A percentile compares a stretch with the other conserved stretches of the same genome.
phyloP scores from a whole-genome alignment of 1,139 yeast genomes.

The Hyphopichia wangnamkhiaoensis region DNA sequence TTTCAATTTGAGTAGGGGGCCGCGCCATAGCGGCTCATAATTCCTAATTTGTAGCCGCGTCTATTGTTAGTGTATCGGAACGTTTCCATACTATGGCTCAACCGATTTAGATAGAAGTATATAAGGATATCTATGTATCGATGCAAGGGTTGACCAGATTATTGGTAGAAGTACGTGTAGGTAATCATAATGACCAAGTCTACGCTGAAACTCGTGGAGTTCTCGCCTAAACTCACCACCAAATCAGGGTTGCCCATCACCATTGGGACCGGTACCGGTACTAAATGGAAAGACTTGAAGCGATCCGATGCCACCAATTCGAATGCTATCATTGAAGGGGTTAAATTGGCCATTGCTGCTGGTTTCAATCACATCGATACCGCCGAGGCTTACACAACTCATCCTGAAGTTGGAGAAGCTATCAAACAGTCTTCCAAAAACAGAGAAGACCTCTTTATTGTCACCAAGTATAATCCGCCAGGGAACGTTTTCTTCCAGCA shows the following conservation, averaged over 20 bases:
- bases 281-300: slow-evolving; percentile 44
- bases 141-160: no score
- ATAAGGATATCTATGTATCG: no score
- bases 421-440: slow-evolving; percentile 13
- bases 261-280: slow-evolving; percentile 66
- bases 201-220: neutral
- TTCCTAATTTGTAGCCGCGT: no score
- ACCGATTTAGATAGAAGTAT: no score
- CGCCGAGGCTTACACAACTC: slow-evolving; percentile 27
- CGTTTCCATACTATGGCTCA: no score
- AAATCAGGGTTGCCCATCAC: slow-evolving; percentile 40
- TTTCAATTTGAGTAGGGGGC: no score
- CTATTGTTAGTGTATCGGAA: no score
- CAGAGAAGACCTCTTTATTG: slow-evolving; percentile 23
- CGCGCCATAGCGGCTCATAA: no score
- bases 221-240: slow-evolving; percentile 24
- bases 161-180: neutral
- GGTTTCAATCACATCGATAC: slow-evolving; percentile 29
- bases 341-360: slow-evolving; percentile 11
- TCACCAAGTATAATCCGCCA: slow-evolving; percentile 18
- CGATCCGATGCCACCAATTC: slow-evolving; percentile 9
- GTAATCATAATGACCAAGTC: neutral
- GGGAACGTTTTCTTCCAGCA: slow-evolving; percentile 2
- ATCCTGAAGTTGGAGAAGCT: slow-evolving; percentile 22
- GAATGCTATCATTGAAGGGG: slow-evolving; percentile 9